Evolutionary conservation across 176 grass and related monocot genomes (phyloP).

Genomic region (Stipa capillata): DNA sequence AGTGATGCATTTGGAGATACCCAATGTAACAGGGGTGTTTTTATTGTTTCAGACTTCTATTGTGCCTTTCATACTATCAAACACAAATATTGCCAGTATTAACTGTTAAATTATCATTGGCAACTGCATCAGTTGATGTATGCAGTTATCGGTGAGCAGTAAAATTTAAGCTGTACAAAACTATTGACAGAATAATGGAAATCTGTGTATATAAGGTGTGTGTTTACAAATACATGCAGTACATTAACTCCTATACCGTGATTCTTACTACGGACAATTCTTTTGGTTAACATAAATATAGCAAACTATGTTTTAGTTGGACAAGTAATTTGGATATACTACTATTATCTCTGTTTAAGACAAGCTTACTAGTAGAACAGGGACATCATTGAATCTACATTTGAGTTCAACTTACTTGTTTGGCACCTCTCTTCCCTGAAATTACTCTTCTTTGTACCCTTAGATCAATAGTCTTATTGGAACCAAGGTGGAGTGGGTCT

Average conservation of each 20-base stretch:
- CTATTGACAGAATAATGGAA: background rate
- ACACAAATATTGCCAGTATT: background rate
- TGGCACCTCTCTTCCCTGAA: background rate
- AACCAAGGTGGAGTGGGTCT: constrained; percentile 89
- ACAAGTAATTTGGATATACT: background rate
- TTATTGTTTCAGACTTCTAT: too few relatives aligned
- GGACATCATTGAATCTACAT: background rate
- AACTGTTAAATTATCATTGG: background rate
- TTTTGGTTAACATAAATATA: background rate
- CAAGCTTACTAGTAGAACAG: background rate
- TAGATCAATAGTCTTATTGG: constrained; percentile 94
- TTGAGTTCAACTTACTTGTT: background rate
- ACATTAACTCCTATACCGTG: background rate
- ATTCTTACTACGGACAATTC: background rate
- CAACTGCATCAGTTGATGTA: background rate
- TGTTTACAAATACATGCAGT: background rate
- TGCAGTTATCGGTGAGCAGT: background rate
- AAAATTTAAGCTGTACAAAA: background rate
- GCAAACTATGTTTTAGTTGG: background rate
- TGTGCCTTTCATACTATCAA: background rate
- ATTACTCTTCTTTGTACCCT: background rate
- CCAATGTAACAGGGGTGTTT: background rate
- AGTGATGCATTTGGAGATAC: background rate
- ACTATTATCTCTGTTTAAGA: background rate
- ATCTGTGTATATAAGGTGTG: background rate